These are phyloP conservation scores for Epichloe elymi DNA, from an alignment of 2,329 filamentous ascomycete genomes.

Conservation along the genomic window DNA sequence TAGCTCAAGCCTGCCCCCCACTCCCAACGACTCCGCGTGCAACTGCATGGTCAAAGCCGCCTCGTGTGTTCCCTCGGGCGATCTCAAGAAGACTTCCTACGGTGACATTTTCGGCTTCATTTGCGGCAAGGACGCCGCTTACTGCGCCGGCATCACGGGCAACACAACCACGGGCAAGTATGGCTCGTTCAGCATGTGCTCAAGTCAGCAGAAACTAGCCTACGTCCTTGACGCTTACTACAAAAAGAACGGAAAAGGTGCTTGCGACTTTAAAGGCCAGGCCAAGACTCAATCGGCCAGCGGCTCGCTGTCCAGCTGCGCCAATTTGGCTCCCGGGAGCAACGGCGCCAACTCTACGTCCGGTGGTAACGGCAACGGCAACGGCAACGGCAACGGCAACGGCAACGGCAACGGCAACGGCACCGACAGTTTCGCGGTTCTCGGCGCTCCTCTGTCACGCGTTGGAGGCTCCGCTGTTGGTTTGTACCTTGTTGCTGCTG, in stretches of 20 bases:
- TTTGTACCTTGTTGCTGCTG: conserved; percentile 36
- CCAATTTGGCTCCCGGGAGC: conserved; percentile 47
- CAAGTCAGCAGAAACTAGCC: conserved; percentile 53
- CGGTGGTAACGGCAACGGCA: not conserved
- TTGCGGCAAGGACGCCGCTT: conserved; percentile 43
- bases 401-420: conserved; percentile 6
- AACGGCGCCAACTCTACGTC: not conserved
- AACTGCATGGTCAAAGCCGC: conserved; percentile 72
- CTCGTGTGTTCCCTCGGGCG: conserved; percentile 51
- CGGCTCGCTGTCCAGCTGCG: conserved; percentile 39
- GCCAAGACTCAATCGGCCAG: conserved; percentile 40
- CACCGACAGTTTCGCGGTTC: conserved; percentile 22
- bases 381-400: not conserved
- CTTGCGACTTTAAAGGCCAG: conserved; percentile 58
- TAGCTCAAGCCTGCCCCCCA: conserved; percentile 64
- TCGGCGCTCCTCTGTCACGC: conserved; percentile 21
- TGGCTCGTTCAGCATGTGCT: conserved; percentile 70
- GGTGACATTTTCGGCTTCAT: conserved; percentile 62
- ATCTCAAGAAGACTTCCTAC: conserved; percentile 44
- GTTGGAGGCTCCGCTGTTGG: conserved; percentile 34
- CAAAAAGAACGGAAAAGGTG: conserved; percentile 36
- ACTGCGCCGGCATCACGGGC: conserved; percentile 52
- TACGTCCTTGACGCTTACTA: conserved; percentile 67
- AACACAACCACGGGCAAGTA: conserved; percentile 38
- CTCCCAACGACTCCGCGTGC: conserved; percentile 68